These are phyloP conservation scores for Schizophyllum commune DNA, from an alignment of 1,284 basidiomycete genomes.

Conservation along the genomic window DNA sequence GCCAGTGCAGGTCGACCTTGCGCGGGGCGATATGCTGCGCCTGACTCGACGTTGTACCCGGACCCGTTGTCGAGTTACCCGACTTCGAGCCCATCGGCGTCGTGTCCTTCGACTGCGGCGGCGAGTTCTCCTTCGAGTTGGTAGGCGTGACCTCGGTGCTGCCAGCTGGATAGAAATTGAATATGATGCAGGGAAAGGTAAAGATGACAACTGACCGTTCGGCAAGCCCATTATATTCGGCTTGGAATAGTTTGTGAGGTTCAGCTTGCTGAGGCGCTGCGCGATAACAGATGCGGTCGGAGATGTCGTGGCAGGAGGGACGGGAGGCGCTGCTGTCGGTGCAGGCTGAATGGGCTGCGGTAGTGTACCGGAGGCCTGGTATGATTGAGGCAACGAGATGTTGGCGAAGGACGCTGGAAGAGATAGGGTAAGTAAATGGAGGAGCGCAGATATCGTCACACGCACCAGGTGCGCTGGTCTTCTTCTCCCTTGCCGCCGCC, in stretches of 20 bases:
- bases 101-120: background rate
- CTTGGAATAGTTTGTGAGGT: slow-evolving; percentile 43
- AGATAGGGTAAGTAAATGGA: background rate
- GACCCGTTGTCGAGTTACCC: background rate
- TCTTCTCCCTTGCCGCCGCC: background rate
- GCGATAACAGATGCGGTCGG: slow-evolving; percentile 18
- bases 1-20: slow-evolving; percentile 18
- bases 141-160: background rate
- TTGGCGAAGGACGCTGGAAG: background rate
- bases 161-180: background rate
- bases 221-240: slow-evolving; percentile 14
- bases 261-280: slow-evolving; percentile 32
- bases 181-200: background rate
- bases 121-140: background rate
- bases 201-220: background rate
- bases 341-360: background rate
- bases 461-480: background rate
- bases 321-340: background rate
- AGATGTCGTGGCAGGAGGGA: background rate
- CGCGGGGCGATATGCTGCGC: slow-evolving; percentile 7
- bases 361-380: background rate
- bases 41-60: slow-evolving; percentile 15
- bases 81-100: background rate
- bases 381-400: slow-evolving; percentile 6
- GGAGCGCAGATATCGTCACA: background rate